These are phyloP conservation scores for Heimioporus sp. DNA, from an alignment of 768 basidiomycete genomes.

Conservation along the genomic window DNA sequence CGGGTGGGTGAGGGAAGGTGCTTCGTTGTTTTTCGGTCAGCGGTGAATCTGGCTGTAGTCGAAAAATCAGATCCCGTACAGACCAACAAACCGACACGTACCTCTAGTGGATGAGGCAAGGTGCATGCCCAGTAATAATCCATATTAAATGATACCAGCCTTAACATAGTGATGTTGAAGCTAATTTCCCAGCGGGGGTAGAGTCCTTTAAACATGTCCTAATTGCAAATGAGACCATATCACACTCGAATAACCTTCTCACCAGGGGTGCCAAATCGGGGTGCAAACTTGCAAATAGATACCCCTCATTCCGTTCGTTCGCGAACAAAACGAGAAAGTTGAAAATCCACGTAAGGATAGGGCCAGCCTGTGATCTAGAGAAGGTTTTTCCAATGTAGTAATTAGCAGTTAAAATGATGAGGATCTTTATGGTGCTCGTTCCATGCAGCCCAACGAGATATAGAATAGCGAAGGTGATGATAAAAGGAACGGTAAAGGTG, in stretches of 20 bases:
- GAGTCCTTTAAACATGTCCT: slow-evolving; percentile 71
- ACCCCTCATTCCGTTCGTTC: slow-evolving; percentile 77
- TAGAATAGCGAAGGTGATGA: slow-evolving; percentile 55
- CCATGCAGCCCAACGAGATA: slow-evolving; percentile 82
- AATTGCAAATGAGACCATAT: slow-evolving; percentile 6
- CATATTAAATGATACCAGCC: slow-evolving; percentile 89
- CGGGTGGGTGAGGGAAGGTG: slow-evolving; percentile 48
- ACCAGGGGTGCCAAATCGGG: slow-evolving; percentile 61
- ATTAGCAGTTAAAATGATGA: slow-evolving; percentile 68
- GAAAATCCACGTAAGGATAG: slow-evolving; percentile 70
- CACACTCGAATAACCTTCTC: slow-evolving; percentile 23
- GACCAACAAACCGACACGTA: slow-evolving; percentile 23
- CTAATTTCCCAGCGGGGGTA: slow-evolving; percentile 91
- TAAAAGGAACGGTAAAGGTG: slow-evolving; percentile 52
- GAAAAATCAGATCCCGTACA: slow-evolving; percentile 3
- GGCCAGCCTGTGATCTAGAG: slow-evolving; percentile 43
- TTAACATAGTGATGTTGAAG: slow-evolving; percentile 96
- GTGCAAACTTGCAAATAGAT: slow-evolving; percentile 57
- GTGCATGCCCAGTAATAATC: slow-evolving; percentile 86
- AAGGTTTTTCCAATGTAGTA: slow-evolving; percentile 56
- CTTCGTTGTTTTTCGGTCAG: slow-evolving; percentile 62
- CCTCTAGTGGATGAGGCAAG: slow-evolving; percentile 39
- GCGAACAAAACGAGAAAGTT: slow-evolving; percentile 71
- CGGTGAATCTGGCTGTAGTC: slow-evolving; percentile 24
- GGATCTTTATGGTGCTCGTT: slow-evolving; percentile 71